Evolutionary conservation across 1,139 yeast species (phyloP).

Genomic region (Yamadazyma membranifaciens): DNA sequence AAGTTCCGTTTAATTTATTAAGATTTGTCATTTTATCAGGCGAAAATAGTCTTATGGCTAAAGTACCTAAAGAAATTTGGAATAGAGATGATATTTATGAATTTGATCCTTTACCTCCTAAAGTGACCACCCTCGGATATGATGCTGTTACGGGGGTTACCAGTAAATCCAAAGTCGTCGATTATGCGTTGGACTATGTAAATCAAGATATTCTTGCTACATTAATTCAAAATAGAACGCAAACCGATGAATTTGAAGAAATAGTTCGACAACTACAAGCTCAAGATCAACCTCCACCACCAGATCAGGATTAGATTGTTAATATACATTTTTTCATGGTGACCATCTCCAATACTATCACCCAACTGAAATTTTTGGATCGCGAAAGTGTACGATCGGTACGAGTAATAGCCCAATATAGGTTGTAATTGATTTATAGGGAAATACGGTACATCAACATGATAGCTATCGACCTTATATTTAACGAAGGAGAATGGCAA

Average conservation of each 20-base stretch:
- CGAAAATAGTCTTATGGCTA: constrained; percentile 68
- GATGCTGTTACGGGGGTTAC: constrained; percentile 27
- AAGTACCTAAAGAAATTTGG: constrained; percentile 64
- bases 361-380: neutral
- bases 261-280: constrained; percentile 22
- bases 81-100: constrained; percentile 60
- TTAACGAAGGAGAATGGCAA: constrained; percentile 47
- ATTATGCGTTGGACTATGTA: constrained; percentile 34
- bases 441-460: constrained; percentile 15
- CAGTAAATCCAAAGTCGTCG: constrained; percentile 22
- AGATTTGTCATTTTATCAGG: constrained; percentile 70
- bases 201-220: constrained; percentile 41
- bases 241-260: constrained; percentile 27
- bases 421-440: too few species aligned
- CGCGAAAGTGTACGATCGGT: neutral
- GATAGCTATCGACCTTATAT: constrained; percentile 47
- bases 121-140: constrained; percentile 24
- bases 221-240: constrained; percentile 32
- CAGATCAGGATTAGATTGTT: neutral
- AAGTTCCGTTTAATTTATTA: constrained; percentile 57
- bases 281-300: constrained; percentile 4
- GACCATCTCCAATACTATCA: too few species aligned
- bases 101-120: constrained; percentile 70
- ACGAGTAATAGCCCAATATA: neutral
- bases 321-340: neutral